Evolutionary conservation across 805 yeast species (phyloP), one percentile per base, ranked within the genome.

Genomic region (Blastobotrys attinorum): DNA sequence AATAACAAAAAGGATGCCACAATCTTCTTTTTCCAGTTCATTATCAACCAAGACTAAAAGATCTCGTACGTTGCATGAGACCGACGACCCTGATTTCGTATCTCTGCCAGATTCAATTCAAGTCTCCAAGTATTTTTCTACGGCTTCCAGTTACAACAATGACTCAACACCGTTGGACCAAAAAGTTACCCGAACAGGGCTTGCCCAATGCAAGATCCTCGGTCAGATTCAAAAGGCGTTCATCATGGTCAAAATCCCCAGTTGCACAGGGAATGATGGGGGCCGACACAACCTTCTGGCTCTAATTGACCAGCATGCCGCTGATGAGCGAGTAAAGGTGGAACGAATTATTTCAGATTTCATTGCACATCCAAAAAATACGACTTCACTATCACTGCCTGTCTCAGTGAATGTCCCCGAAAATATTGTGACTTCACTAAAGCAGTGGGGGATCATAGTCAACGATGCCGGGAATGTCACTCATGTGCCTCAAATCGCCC

Each of bases 251-350:
- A 65, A 59, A 20, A 32, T 56, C 3, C 33, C 21, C 7, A 15
- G 40, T 0, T n/a, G 37, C 40, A 1, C n/a, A 54, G 21, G 21
- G 18, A 11, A 20, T 1, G 27, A 48, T 1, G 47, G 48, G 5
- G n/a, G n/a, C n/a, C n/a, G n/a, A n/a, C n/a, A n/a, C n/a, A 37
- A 55, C 0, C 51, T 76, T 13, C 58, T 75, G 17, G 61, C 76
- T 8, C 31, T 56, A 1, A 53, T 83, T 3, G 96, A 87, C 56
- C 96, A 86, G 54, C 96, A 87, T 65, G 95, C 95, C 0, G 76
- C 81, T 43, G 94, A 83, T 61, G 95, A 87, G 56, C 61, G 96
- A 43, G 67, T 83, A 0, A 66, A 67, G 37, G 72, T 82, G 2
- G 96, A 87, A 52, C 40, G 47, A 1, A 53, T 71, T 10, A 61